phyloP scores from a whole-genome alignment of 129 eudicot genomes.

The Glebionis coronaria region DNA sequence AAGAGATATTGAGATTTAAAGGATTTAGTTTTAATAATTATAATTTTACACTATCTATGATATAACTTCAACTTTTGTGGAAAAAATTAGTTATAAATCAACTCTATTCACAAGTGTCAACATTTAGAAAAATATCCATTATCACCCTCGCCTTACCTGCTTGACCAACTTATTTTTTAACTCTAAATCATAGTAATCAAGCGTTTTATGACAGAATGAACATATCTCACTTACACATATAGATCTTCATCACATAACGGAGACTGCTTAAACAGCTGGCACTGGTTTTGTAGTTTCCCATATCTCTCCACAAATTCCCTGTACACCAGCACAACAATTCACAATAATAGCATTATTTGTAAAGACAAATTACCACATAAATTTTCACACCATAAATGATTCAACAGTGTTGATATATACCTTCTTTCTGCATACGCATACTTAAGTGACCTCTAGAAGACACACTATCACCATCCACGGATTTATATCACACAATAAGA shows the following conservation, averaged over 20 bases:
- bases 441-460: too few species aligned
- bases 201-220: neutral
- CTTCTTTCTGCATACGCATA: too few species aligned
- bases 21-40: too few species aligned
- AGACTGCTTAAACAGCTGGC: constrained; percentile 88
- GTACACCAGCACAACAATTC: constrained; percentile 29
- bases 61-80: neutral
- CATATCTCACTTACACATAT: constrained; percentile 70
- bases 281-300: constrained; percentile 89
- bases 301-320: too few species aligned
- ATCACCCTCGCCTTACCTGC: neutral
- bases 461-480: too few species aligned
- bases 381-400: too few species aligned
- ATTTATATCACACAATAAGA: too few species aligned
- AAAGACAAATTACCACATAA: too few species aligned
- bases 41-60: neutral
- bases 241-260: constrained; percentile 92
- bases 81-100: neutral
- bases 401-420: too few species aligned
- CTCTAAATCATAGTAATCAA: neutral
- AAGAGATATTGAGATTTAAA: too few species aligned
- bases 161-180: neutral
- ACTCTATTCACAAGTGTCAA: neutral
- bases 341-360: too few species aligned
- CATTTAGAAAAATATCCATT: neutral